Conservation (phyloP, 371 early-diverging fungal genomes). For the Mucor sp. region DNA sequence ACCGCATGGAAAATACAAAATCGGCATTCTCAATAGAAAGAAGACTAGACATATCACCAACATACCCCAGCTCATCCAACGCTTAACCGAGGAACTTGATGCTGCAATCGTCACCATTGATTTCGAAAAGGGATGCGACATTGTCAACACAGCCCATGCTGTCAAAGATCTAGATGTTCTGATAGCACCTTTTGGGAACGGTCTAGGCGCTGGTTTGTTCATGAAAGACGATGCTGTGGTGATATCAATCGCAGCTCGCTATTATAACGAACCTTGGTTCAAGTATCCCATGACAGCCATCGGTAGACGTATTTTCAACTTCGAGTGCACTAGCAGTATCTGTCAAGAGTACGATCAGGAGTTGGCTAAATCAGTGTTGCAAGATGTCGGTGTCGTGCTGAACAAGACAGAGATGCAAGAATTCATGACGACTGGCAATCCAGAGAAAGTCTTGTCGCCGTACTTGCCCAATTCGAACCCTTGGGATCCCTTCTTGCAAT, state of each 20-base stretch:
- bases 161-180: conserved; percentile 47
- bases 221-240: conserved; percentile 40
- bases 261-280: conserved; percentile 54
- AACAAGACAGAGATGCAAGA: conserved; percentile 12
- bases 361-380: not conserved
- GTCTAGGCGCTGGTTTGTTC: conserved; percentile 49
- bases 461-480: conserved; percentile 1
- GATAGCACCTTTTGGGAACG: conserved; percentile 49
- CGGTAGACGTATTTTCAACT: conserved; percentile 47
- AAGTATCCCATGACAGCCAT: conserved; percentile 44
- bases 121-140: conserved; percentile 50
- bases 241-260: conserved; percentile 40
- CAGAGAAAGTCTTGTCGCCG: not conserved
- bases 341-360: conserved; percentile 18
- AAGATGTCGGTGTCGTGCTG: not conserved
- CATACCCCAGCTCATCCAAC: conserved; percentile 29
- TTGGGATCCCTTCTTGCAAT: conserved; percentile 6
- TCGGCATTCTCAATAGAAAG: conserved; percentile 34
- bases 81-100: conserved; percentile 29
- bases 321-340: conserved; percentile 13
- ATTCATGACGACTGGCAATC: conserved; percentile 10
- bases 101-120: conserved; percentile 6
- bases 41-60: conserved; percentile 39
- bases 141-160: conserved; percentile 42
- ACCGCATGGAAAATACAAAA: not conserved